Percentiles rank a stretch among this genome's conserved stretches.
Evolutionary conservation across 2,329 filamentous ascomycete genomes (phyloP).

Genomic region (Ophiostoma piceae): DNA sequence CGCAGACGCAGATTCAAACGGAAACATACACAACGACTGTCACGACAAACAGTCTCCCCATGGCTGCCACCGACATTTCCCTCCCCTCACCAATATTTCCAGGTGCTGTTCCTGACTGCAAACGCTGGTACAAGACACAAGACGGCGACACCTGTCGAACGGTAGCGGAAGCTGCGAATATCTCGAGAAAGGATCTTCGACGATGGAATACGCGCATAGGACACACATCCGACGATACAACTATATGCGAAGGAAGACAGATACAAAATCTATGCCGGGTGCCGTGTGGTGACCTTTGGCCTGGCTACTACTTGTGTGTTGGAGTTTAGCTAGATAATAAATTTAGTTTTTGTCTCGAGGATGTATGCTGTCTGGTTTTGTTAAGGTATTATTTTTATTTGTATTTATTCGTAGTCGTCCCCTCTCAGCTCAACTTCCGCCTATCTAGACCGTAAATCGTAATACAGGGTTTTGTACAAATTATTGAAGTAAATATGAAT

Average conservation of each 20-base stretch:
- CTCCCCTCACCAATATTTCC: not conserved
- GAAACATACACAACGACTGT: not conserved
- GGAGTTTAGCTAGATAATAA: not conserved
- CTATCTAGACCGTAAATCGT: not conserved
- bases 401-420: conserved; percentile 1
- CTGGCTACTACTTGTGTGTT: not conserved
- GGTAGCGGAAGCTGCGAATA: not conserved
- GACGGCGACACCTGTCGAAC: not conserved
- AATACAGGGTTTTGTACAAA: not conserved
- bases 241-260: not conserved
- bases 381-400: not conserved
- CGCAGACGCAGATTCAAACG: not conserved
- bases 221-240: not conserved
- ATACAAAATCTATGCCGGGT: not conserved
- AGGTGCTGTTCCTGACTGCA: not conserved
- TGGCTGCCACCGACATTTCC: not conserved
- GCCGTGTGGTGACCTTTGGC: not conserved
- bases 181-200: not conserved
- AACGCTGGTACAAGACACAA: not conserved
- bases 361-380: not conserved
- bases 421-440: not conserved
- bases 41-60: not conserved
- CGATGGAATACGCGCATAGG: not conserved
- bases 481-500: not conserved
- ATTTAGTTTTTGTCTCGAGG: not conserved